Base-by-base conservation (phyloP, 148 eudicot genomes). In the Gaultheria prostrata region DNA sequence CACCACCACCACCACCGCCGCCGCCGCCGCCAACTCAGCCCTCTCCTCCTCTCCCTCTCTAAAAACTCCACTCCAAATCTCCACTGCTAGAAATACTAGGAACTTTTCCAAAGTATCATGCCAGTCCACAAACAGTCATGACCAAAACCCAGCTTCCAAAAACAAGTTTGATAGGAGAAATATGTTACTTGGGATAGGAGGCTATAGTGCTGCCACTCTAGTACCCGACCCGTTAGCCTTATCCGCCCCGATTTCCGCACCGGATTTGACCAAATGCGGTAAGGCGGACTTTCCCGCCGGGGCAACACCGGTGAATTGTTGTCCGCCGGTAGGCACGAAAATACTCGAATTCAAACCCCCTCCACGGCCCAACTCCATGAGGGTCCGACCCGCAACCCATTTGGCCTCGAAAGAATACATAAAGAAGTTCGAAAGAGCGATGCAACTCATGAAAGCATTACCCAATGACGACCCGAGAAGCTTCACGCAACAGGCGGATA, bases 381-480 rank as follows among this genome's bases (percentile, higher is more conserved):
- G 95, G 33, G 86, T 93, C 15, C 85, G 98, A 32, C 95, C 92
- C 0, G 92, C 97, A 0, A 95, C 98, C 57, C 97, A 95, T 59
- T 78, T 89, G 39, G 95, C 86, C 6, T 91, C 89, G 51, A 77
- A 82, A 0, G 78, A 86, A 3, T 93, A 91, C 82, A 15, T 84
- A 0, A 88, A 87, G 49, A 95, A 93, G 65, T 92, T 84, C 33
- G 78, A 83, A 8, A 89, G 51, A 63, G 98, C 98, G 0, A 45
- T 93, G 1, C 82, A 88, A 70, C 89, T 92, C 71, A 95, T 95
- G 98, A 91, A 89, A 54, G 93, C 90, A 9, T 90, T 95, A 0
- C 98, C 97, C 0, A 92, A 85, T 5, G 88, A 85, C 30, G 97
- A 95, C 63, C 98, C 98, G 0, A 90, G 98, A 26, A 94, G 89